Percentiles rank a stretch among this genome's conserved stretches.
Conservation (phyloP, 345 rosid genomes). For the Cardamine chenopodiifolia region DNA sequence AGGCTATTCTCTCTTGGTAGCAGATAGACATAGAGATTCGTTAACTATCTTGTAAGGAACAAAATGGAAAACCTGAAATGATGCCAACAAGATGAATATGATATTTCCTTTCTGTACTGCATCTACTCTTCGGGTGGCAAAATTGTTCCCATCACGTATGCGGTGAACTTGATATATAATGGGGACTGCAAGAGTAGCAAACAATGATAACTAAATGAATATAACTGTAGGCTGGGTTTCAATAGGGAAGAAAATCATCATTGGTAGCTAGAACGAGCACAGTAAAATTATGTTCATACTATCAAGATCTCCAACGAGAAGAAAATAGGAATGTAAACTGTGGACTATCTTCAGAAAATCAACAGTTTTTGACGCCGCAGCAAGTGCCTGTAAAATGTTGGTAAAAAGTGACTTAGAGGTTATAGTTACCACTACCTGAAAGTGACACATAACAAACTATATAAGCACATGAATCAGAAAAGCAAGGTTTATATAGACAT, state of each 20-base stretch:
- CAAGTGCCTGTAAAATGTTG: constrained; percentile 69
- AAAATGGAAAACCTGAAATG: constrained; percentile 72
- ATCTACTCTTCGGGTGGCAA: constrained; percentile 90
- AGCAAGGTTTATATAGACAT: neutral
- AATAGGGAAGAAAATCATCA: constrained; percentile 15
- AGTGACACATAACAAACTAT: constrained; percentile 5
- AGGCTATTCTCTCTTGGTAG: constrained; percentile 15
- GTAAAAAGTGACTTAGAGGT: constrained; percentile 6
- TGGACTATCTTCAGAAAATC: constrained; percentile 89
- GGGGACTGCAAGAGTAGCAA: constrained; percentile 63
- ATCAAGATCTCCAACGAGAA: constrained; percentile 83
- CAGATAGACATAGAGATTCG: neutral
- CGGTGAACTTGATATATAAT: constrained; percentile 78
- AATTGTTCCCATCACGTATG: constrained; percentile 87
- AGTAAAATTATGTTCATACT: constrained; percentile 51
- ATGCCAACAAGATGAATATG: constrained; percentile 78
- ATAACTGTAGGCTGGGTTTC: constrained; percentile 10
- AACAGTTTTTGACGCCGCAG: constrained; percentile 96
- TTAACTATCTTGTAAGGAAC: neutral
- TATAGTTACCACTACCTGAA: neutral
- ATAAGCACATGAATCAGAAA: constrained; percentile 3
- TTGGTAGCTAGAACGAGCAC: constrained; percentile 19
- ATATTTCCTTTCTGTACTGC: constrained; percentile 89
- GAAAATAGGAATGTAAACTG: constrained; percentile 88
- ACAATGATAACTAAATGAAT: constrained; percentile 10